phyloP scores from a whole-genome alignment of 2,329 filamentous ascomycete genomes.

The Colletotrichum horii region DNA sequence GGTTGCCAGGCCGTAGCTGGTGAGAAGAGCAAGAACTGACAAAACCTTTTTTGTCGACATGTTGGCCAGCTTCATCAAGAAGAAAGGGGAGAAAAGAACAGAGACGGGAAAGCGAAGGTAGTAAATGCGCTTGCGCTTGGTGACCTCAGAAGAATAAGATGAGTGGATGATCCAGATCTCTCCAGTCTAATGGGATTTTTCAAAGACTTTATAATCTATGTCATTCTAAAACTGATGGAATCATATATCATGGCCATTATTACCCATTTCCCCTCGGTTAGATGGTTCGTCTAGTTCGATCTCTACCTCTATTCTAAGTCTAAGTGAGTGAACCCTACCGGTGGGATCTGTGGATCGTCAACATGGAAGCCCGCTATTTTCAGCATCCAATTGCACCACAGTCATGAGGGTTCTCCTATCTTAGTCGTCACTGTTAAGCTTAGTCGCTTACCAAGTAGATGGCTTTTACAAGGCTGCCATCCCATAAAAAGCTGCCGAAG shows the following conservation, averaged over 20 bases:
- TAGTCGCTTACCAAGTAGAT: conserved; percentile 6
- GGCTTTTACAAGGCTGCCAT: background rate
- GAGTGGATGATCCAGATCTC: background rate
- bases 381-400: background rate
- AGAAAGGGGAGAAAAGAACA: background rate
- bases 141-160: background rate
- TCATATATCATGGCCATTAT: background rate
- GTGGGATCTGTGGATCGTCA: background rate
- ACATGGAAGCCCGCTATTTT: conserved; percentile 4
- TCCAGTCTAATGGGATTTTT: background rate
- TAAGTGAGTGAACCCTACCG: background rate
- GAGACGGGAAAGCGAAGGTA: background rate
- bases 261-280: background rate
- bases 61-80: background rate
- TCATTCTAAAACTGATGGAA: background rate
- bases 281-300: background rate
- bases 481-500: background rate
- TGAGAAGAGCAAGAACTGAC: conserved; percentile 9
- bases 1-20: conserved; percentile 6
- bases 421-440: background rate
- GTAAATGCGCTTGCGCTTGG: background rate
- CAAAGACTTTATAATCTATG: background rate
- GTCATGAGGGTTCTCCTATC: background rate
- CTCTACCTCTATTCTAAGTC: background rate
- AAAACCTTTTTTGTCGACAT: conserved; percentile 17